A percentile compares a stretch with the other conserved stretches of the same genome.
Evolutionary conservation across 345 rosid genomes (phyloP).

Genomic region (Dovyalis caffra): DNA sequence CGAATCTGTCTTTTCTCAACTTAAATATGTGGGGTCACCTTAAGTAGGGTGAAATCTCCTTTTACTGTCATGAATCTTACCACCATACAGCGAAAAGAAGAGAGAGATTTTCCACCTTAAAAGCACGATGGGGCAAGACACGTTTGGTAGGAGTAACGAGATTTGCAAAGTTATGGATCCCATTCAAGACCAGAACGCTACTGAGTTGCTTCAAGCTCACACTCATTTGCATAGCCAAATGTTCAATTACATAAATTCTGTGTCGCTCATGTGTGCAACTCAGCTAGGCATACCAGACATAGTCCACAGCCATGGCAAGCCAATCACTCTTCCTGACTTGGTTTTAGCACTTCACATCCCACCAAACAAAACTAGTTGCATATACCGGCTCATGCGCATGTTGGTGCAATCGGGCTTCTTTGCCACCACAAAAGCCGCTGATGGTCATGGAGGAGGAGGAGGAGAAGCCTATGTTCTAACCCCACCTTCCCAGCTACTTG

Average conservation of each 20-base stretch:
- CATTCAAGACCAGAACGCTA: background rate
- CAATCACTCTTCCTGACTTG: slow-evolving; percentile 42
- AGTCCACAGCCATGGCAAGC: slow-evolving; percentile 36
- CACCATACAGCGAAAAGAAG: background rate
- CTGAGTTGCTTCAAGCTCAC: slow-evolving; percentile 41
- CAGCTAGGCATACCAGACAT: slow-evolving; percentile 45
- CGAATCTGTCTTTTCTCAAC: background rate
- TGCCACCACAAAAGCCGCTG: background rate
- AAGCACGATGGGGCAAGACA: background rate
- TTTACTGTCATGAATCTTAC: background rate
- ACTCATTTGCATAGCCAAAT: slow-evolving; percentile 36
- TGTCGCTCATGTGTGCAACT: slow-evolving; percentile 48
- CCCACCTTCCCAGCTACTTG: slow-evolving; percentile 33
- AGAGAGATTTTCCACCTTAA: background rate
- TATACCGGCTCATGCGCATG: slow-evolving; percentile 43
- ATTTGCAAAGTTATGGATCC: slow-evolving; percentile 13
- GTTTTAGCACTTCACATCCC: slow-evolving; percentile 33
- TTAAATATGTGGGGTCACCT: background rate
- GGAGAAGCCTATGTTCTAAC: slow-evolving; percentile 38
- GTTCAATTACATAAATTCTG: slow-evolving; percentile 39
- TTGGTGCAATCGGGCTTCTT: slow-evolving; percentile 45
- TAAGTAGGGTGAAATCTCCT: background rate
- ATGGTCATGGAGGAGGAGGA: slow-evolving; percentile 4
- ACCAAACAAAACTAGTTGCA: slow-evolving; percentile 22
- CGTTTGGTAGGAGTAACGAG: background rate